phyloP scores from a whole-genome alignment of 768 basidiomycete species.

The Pisolithus albus region DNA sequence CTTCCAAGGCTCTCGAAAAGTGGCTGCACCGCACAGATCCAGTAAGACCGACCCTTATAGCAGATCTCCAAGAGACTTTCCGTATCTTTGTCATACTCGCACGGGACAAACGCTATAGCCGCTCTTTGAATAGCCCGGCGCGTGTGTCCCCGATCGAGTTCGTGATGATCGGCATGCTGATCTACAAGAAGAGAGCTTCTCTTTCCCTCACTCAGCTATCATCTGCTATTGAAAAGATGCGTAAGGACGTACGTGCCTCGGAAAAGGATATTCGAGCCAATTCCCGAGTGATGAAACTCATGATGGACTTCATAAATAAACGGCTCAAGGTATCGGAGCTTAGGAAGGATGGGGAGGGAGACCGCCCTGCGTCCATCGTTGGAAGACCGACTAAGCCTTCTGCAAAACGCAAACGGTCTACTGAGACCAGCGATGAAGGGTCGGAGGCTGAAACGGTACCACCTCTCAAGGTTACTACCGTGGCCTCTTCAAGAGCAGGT shows the following conservation, averaged over 20 bases:
- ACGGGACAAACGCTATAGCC: constrained; percentile 25
- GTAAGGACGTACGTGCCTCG: constrained; percentile 30
- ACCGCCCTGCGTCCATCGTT: constrained; percentile 15
- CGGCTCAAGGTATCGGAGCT: constrained; percentile 28
- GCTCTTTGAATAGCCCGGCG: constrained; percentile 28
- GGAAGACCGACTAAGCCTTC: constrained; percentile 8
- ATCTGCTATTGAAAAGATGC: constrained; percentile 35
- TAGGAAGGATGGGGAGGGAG: constrained; percentile 26
- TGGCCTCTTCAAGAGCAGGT: constrained; percentile 9
- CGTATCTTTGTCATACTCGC: constrained; percentile 30
- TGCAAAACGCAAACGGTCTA: constrained; percentile 22
- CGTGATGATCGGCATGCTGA: constrained; percentile 38
- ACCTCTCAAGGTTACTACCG: constrained; percentile 10
- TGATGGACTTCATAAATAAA: constrained; percentile 27
- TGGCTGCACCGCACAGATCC: constrained; percentile 28
- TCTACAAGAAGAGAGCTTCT: constrained; percentile 28
- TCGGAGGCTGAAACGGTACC: constrained; percentile 16
- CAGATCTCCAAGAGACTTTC: constrained; percentile 27
- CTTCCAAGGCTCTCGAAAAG: constrained; percentile 27
- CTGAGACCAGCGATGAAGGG: constrained; percentile 13
- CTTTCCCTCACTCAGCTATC: constrained; percentile 37
- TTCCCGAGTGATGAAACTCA: constrained; percentile 26
- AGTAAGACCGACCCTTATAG: constrained; percentile 21
- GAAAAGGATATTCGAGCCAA: constrained; percentile 39
- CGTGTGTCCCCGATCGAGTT: constrained; percentile 40